Base-by-base conservation (phyloP, 495 filamentous ascomycete species). In the Penicillium steckii region DNA sequence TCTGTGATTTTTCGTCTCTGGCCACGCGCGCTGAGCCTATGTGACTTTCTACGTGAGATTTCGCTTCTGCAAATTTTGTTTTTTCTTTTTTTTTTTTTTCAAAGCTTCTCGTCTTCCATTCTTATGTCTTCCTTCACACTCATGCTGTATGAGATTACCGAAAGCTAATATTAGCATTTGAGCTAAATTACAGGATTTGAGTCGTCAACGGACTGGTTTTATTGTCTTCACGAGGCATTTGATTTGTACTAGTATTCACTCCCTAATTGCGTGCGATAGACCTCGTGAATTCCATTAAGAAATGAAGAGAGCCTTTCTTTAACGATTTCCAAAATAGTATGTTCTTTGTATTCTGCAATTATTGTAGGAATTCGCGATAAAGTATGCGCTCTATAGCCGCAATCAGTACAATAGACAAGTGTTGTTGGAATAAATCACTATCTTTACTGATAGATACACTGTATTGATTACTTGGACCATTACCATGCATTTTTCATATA, bases 241-340 rank as follows among this genome's bases (percentile, higher is more conserved):
- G 44, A 47, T 53, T 43, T 53, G 50, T 53, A 53, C 44, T 53
- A 53, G 47, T 53, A 47, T 52, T 52, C 50, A 47, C 33, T 53
- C 50, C 44, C 44, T 53, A 53, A 53, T 47, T 33, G 24, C 32
- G 42, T 47, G 33, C 43, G 26, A 47, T 53, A 53, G 50, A 53
- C 33, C 35, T 52, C 42, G 30, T 45, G 43, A 46, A 45, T 27
- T 21, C 6, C 8, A 13, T 41, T 41, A n/a, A n/a, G n/a, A n/a
- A n/a, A n/a, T n/a, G n/a, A n/a, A n/a, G n/a, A n/a, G n/a, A n/a
- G n/a, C 17, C 9, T 38, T 1, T 38, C 18, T 38, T 38, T 8
- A 8, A 8, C 17, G 29, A 18, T 38, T 17, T 29, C 27, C 12
- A 29, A 6, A 29, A 5, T 29, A n/a, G n/a, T n/a, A n/a, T n/a